A percentile compares a stretch with the other conserved stretches of the same genome.
Conservation (phyloP, 768 basidiomycete genomes). For the Trametes elegans region DNA sequence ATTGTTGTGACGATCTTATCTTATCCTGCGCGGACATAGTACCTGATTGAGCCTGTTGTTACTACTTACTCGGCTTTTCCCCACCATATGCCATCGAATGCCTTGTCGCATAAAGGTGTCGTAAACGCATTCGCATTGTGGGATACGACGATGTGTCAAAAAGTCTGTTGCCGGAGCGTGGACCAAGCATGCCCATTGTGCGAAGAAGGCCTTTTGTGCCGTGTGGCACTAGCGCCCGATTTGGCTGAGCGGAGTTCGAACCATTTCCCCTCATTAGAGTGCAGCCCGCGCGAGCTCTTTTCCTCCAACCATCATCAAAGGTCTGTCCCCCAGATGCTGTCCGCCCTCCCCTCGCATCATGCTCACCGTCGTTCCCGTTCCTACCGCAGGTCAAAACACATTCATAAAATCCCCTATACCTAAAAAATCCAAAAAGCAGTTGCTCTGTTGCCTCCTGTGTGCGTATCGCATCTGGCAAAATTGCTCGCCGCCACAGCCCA, state of each 20-base stretch:
- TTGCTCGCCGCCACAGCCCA: slow-evolving; percentile 16
- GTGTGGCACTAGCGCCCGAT: slow-evolving; percentile 11
- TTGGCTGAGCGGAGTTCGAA: slow-evolving; percentile 40
- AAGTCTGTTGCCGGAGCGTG: neutral
- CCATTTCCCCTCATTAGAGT: slow-evolving; percentile 19
- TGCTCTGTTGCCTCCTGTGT: slow-evolving; percentile 76
- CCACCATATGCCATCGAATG: neutral
- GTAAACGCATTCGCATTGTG: neutral
- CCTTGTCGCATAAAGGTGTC: neutral
- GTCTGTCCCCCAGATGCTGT: slow-evolving; percentile 31
- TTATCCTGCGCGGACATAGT: slow-evolving; percentile 5
- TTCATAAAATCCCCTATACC: slow-evolving; percentile 39
- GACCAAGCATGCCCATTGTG: slow-evolving; percentile 10
- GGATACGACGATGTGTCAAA: slow-evolving; percentile 2
- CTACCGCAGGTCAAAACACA: slow-evolving; percentile 55
- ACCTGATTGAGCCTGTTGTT: slow-evolving; percentile 9
- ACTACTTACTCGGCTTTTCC: slow-evolving; percentile 3
- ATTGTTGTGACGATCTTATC: slow-evolving; percentile 1
- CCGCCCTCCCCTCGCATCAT: slow-evolving; percentile 2
- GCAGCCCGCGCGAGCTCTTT: slow-evolving; percentile 32
- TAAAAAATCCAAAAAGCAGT: slow-evolving; percentile 79
- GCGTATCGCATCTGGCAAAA: slow-evolving; percentile 29
- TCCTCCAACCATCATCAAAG: slow-evolving; percentile 68
- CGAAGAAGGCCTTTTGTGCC: slow-evolving; percentile 11
- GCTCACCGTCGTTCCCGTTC: slow-evolving; percentile 18